Evolutionary conservation across 2,329 filamentous ascomycete genomes (phyloP), one percentile per base, ranked within the genome.

Genomic region (Hypoxylon sp.): DNA sequence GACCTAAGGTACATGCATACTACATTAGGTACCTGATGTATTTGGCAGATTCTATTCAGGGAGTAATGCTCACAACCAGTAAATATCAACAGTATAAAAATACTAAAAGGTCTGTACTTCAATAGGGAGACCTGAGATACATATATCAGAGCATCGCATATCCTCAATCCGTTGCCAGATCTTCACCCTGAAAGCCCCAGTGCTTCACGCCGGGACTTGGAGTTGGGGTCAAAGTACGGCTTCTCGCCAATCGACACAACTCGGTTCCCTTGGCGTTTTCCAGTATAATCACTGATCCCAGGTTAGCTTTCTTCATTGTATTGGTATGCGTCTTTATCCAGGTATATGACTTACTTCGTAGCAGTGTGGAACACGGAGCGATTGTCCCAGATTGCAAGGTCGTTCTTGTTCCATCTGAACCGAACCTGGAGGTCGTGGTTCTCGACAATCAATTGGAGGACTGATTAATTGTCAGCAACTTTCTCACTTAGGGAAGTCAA

Each of bases 381-480:
- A 46, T 92, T 92, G 74, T 92, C 89, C 90, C 90, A 92, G 69
- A 92, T 89, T 1, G 88, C 86, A 3, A 85, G 74, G 71, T 88
- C 85, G 62, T 87, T 86, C 73, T 82, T 79, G 58, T 78, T 79
- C 86, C 85, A 88, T 57, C 81, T 80, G 72, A 84, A 87, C 3
- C 87, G 80, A 7, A 88, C 85, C 72, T 88, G 86, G 0, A 83
- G 80, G 72, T 89, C 87, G 67, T 88, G 86, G 72, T 89, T 89
- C 73, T 88, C 81, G 6, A 82, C 81, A 68, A 85, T 82, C 50
- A 87, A 71, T 66, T 83, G 81, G 70, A 85, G 81, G 55, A 87
- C 68, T 71, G 52, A 3, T 6, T 27, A 24, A 2, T 4, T 44
- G 37, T 71, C 50, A 71, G 59, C 15, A 42, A 6, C 10, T 2